These are phyloP conservation scores for Phytophthora sojae DNA, from an alignment of 352 stramenopile genomes.

Conservation along the genomic window DNA sequence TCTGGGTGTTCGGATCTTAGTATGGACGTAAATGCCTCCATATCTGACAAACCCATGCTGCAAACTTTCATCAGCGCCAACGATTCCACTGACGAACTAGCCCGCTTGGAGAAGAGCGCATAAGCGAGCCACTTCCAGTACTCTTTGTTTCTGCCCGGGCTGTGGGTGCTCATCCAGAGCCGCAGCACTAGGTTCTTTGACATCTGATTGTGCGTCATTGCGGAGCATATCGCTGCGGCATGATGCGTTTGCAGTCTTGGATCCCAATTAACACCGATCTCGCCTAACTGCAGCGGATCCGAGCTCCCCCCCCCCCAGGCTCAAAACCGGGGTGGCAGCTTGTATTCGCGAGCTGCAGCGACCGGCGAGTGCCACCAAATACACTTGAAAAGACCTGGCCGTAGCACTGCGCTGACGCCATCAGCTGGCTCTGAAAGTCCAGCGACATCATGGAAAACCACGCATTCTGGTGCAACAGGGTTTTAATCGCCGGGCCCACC, in stretches of 20 bases:
- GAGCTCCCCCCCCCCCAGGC: neutral
- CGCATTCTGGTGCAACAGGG: neutral
- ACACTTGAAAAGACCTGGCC: neutral
- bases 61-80: neutral
- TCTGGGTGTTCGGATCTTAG: neutral
- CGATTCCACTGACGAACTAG: neutral
- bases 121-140: neutral
- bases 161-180: neutral
- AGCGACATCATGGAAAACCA: neutral
- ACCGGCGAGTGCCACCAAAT: neutral
- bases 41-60: neutral
- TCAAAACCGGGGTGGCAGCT: neutral
- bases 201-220: neutral
- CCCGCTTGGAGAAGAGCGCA: neutral
- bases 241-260: neutral
- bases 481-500: neutral
- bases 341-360: neutral
- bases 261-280: neutral
- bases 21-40: neutral
- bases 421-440: neutral
- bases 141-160: neutral
- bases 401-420: neutral
- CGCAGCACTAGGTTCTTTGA: neutral
- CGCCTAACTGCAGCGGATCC: neutral
- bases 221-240: neutral